Conservation (phyloP, 768 basidiomycete genomes). For the Hygrophorus pudorinus region DNA sequence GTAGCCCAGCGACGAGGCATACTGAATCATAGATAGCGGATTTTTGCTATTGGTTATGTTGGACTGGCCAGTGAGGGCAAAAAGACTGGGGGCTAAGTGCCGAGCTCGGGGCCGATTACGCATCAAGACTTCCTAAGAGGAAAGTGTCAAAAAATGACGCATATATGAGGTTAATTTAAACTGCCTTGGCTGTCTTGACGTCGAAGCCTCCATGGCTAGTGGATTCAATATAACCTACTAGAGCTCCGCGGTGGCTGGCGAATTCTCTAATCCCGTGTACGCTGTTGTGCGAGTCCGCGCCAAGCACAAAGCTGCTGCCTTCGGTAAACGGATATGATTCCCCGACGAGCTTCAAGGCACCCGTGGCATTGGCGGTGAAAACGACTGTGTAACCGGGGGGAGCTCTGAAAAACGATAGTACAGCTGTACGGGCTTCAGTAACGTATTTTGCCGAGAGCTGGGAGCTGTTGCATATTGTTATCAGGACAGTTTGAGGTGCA, state of each 20-base stretch:
- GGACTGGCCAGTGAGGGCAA: slow-evolving; percentile 72
- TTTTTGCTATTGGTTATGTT: slow-evolving; percentile 75
- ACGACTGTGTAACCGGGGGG: slow-evolving; percentile 70
- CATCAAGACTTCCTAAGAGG: slow-evolving; percentile 41
- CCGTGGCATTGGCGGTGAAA: slow-evolving; percentile 75
- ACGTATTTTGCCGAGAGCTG: slow-evolving; percentile 57
- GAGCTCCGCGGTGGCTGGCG: slow-evolving; percentile 44
- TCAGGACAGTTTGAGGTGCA: slow-evolving; percentile 8
- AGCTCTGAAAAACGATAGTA: slow-evolving; percentile 71
- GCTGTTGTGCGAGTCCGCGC: slow-evolving; percentile 76
- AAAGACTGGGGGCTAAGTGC: slow-evolving; percentile 44
- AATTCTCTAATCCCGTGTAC: slow-evolving; percentile 76
- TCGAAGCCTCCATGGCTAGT: slow-evolving; percentile 59
- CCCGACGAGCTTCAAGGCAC: slow-evolving; percentile 72
- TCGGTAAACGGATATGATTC: slow-evolving; percentile 66
- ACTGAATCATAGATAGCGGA: slow-evolving; percentile 49
- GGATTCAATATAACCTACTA: slow-evolving; percentile 55
- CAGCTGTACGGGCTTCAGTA: slow-evolving; percentile 58
- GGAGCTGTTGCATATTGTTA: slow-evolving; percentile 41
- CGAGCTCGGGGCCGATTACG: slow-evolving; percentile 36
- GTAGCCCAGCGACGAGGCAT: slow-evolving; percentile 63
- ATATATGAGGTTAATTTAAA: slow-evolving; percentile 11
- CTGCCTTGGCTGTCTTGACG: slow-evolving; percentile 47
- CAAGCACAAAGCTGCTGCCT: slow-evolving; percentile 54
- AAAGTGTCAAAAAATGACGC: slow-evolving; percentile 20